A percentile compares a stretch with the other conserved stretches of the same genome.
These are phyloP conservation scores for Hypomyces rosellus DNA, from an alignment of 2,329 filamentous ascomycete species.

Conservation along the genomic window DNA sequence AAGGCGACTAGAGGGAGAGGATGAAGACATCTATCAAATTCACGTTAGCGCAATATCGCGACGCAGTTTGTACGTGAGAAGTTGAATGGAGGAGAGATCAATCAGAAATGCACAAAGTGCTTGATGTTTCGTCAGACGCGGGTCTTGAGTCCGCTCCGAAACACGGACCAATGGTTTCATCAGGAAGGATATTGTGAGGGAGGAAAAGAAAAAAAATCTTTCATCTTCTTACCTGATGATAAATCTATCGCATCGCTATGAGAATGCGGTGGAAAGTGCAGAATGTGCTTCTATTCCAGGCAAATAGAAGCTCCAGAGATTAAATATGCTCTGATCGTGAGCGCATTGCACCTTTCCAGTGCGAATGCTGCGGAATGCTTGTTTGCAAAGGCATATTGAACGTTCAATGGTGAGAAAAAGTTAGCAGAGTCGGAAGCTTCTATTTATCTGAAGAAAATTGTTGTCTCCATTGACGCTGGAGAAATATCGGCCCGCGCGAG, in stretches of 20 bases:
- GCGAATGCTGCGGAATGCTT: too few relatives aligned
- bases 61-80: not conserved
- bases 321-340: too few relatives aligned
- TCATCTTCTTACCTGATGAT: conserved; percentile 7
- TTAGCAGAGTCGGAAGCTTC: too few relatives aligned
- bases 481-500: conserved; percentile 10
- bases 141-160: conserved; percentile 91
- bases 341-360: too few relatives aligned
- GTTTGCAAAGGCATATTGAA: too few relatives aligned
- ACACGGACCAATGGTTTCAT: conserved; percentile 96
- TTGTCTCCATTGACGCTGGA: not conserved
- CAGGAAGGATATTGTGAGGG: conserved; percentile 25
- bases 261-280: not conserved
- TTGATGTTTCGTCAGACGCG: conserved; percentile 72
- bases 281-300: not conserved
- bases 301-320: too few relatives aligned
- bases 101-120: conserved; percentile 72
- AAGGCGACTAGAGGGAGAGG: too few relatives aligned
- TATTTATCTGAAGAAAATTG: too few relatives aligned
- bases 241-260: not conserved
- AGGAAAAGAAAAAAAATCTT: not conserved
- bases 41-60: too few relatives aligned
- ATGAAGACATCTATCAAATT: too few relatives aligned
- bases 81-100: conserved; percentile 1
- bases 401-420: too few relatives aligned